phyloP scores from a whole-genome alignment of 2,329 filamentous ascomycete species.

The Diaporthe sp. region DNA sequence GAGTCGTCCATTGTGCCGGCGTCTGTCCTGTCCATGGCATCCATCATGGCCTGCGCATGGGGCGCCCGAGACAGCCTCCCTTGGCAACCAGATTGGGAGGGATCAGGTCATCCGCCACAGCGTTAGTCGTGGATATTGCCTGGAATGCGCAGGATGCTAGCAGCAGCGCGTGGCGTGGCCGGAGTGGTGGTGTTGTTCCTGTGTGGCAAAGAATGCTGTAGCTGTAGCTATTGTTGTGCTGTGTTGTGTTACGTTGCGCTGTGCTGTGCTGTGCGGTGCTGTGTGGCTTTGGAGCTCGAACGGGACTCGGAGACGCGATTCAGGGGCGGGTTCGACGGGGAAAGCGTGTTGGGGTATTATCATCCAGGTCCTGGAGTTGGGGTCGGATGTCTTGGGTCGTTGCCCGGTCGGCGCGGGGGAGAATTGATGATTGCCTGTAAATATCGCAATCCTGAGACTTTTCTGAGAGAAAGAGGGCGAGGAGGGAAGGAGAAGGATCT shows the following conservation, averaged over 20 bases:
- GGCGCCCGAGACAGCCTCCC: slow-evolving; percentile 32
- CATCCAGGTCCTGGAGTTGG: not conserved
- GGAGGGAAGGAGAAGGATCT: slow-evolving; percentile 7
- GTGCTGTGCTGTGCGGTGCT: not conserved
- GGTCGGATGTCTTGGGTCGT: slow-evolving; percentile 1
- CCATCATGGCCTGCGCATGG: slow-evolving; percentile 17
- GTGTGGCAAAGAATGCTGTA: slow-evolving; percentile 8
- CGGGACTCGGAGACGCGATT: slow-evolving; percentile 20
- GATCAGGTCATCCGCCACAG: slow-evolving; percentile 23
- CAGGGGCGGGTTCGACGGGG: slow-evolving; percentile 20
- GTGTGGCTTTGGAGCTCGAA: slow-evolving; percentile 4
- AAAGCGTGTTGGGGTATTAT: slow-evolving; percentile 21
- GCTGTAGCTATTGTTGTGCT: not conserved
- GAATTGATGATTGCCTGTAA: not conserved
- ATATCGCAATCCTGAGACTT: not conserved
- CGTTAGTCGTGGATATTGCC: not conserved
- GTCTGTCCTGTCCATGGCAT: slow-evolving; percentile 12
- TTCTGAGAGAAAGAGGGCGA: not conserved
- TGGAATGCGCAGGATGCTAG: slow-evolving; percentile 2
- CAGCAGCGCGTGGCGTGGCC: not conserved
- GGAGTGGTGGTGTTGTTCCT: too few relatives aligned
- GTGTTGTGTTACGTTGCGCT: not conserved
- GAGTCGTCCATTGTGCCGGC: slow-evolving; percentile 32
- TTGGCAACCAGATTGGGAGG: slow-evolving; percentile 15
- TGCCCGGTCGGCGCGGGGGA: not conserved